Evolutionary conservation across 2,329 filamentous ascomycete genomes (phyloP).

Genomic region (Venturia nashicola): DNA sequence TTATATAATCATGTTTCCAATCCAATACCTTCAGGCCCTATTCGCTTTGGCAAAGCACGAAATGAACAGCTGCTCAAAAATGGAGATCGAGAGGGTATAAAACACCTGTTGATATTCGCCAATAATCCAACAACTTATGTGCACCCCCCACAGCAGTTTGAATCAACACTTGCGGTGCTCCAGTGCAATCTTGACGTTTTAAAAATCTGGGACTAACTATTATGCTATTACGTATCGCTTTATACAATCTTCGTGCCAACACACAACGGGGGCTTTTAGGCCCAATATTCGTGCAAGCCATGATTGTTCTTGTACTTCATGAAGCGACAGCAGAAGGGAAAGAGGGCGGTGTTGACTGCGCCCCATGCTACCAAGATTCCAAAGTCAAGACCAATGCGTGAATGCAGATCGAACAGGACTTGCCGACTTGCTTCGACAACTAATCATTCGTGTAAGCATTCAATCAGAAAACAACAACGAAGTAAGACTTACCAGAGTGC

Average conservation of each 20-base stretch:
- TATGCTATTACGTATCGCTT: too few species aligned
- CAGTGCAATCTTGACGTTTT: too few species aligned
- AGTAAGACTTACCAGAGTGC: slow-evolving; percentile 35
- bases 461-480: background rate
- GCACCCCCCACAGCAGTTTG: too few species aligned
- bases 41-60: too few species aligned
- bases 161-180: too few species aligned
- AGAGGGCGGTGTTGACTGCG: slow-evolving; percentile 39
- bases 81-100: background rate
- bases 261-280: background rate
- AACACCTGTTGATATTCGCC: too few species aligned
- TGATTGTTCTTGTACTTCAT: slow-evolving; percentile 27
- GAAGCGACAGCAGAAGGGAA: slow-evolving; percentile 36
- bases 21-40: too few species aligned
- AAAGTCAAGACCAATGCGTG: slow-evolving; percentile 47
- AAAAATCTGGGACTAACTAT: too few species aligned
- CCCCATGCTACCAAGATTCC: slow-evolving; percentile 48
- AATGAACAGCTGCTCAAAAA: too few species aligned
- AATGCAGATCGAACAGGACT: slow-evolving; percentile 49
- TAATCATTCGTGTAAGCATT: slow-evolving; percentile 12
- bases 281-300: slow-evolving; percentile 20
- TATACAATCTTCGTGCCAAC: too few species aligned
- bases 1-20: too few species aligned
- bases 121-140: too few species aligned
- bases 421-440: slow-evolving; percentile 47